Evolutionary conservation across 805 yeast genomes (phyloP), one percentile per base, ranked within the genome.

Genomic region (Teunomyces aglyptinius): DNA sequence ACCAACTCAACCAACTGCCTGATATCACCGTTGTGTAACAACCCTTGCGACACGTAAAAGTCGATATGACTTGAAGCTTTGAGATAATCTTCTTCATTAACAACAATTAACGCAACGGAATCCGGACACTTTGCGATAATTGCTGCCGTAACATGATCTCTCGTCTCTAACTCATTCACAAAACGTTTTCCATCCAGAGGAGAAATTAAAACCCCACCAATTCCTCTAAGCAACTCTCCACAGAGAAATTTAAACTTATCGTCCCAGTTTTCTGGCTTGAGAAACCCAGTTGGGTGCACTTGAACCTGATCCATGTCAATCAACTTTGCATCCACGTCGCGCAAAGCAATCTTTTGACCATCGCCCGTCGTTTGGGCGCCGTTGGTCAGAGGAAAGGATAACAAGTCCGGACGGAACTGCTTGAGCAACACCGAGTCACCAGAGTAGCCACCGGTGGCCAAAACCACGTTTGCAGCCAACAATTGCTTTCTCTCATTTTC

Each of bases 271-370:
- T 59, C 60, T 10, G 70, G 70, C 41, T 59, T 77, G 29, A 81
- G 64, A 58, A 80, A 80, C 2, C 85, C 85, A 2, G 85, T 81
- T 35, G 86, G 86, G 56, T 81, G 85, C 8, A 81, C 71, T 60
- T 81, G 86, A 16, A 81, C 63, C 53, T 80, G 76, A 40, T 78
- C 78, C 84, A 81, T 80, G 54, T 80, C 80, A 12, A 79, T 70
- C 49, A 80, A 61, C 6, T 71, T 65, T 6, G 80, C 85, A 33
- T 76, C 76, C 33, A 75, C 55, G 15, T 65, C 70, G 16, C 62
- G 38, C 24, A 63, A 67, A n/a, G 80, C 67, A n/a, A 80, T 57
- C 24, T 65, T 62, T 38, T 77, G 82, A 3, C 85, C 84, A 56
- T 81, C 85, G 15, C 86, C 86, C 0, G 80, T 66, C 1, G 85